These are phyloP conservation scores for Lepraria neglecta DNA, from an alignment of 495 filamentous ascomycete genomes.

Conservation along the genomic window DNA sequence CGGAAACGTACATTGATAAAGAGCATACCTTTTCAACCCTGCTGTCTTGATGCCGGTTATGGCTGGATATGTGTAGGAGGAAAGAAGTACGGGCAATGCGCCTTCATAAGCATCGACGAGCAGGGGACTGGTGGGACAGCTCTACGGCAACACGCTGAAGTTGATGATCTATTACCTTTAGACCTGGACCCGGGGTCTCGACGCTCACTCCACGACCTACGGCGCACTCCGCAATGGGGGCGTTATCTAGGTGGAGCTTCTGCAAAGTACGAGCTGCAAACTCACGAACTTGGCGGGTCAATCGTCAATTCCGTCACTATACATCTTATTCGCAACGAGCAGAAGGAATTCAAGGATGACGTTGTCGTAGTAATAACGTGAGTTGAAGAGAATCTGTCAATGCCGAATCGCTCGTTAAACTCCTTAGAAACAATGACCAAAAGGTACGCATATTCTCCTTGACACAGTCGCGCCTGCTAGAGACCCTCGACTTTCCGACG, in stretches of 20 bases:
- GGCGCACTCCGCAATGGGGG: constrained; percentile 1
- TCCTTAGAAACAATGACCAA: constrained; percentile 74
- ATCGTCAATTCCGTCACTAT: constrained; percentile 71
- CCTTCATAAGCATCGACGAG: constrained; percentile 49
- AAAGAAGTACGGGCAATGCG: constrained; percentile 71
- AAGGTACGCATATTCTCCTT: constrained; percentile 76
- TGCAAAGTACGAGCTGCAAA: constrained; percentile 42
- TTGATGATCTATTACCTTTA: constrained; percentile 56
- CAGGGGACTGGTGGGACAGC: constrained; percentile 29
- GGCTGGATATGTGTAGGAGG: constrained; percentile 91
- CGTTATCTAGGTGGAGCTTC: constrained; percentile 18
- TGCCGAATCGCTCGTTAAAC: background rate
- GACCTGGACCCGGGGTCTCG: constrained; percentile 42
- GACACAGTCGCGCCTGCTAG: constrained; percentile 52
- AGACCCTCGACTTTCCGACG: constrained; percentile 63
- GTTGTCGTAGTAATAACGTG: constrained; percentile 59
- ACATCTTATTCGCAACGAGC: constrained; percentile 49
- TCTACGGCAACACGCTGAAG: constrained; percentile 42
- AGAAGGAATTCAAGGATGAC: constrained; percentile 47
- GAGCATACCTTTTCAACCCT: constrained; percentile 70
- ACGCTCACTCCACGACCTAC: constrained; percentile 7
- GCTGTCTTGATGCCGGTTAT: constrained; percentile 75
- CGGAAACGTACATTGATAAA: constrained; percentile 69
- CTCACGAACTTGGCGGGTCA: constrained; percentile 48
- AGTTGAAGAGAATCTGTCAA: background rate